These are phyloP conservation scores for Baudoinia panamericana DNA, from an alignment of 495 filamentous ascomycete species.

Conservation along the genomic window DNA sequence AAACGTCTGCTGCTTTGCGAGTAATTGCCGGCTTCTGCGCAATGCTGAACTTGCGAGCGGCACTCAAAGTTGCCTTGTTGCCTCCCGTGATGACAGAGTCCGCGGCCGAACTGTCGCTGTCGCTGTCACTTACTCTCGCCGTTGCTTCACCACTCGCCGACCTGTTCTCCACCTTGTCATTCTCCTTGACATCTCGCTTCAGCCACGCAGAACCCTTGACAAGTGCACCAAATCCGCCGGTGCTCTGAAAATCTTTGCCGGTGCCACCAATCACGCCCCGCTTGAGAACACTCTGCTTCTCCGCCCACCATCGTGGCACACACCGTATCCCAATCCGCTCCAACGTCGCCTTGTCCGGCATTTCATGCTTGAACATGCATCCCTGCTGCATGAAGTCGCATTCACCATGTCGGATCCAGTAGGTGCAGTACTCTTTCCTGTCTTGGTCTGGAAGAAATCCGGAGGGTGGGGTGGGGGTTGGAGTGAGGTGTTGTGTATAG, in stretches of 20 bases:
- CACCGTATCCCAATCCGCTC: slow-evolving; percentile 46
- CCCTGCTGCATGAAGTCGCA: slow-evolving; percentile 78
- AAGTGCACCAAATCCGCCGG: neutral
- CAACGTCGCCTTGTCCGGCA: slow-evolving; percentile 56
- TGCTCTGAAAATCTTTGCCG: neutral
- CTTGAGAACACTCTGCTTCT: slow-evolving; percentile 26
- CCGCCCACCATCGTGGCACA: slow-evolving; percentile 45
- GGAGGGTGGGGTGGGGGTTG: slow-evolving; percentile 20
- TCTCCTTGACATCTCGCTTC: slow-evolving; percentile 7
- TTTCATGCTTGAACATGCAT: slow-evolving; percentile 77
- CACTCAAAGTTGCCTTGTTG: no score
- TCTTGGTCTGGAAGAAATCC: slow-evolving; percentile 22
- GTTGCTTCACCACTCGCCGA: neutral
- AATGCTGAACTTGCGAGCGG: no score
- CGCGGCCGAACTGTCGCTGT: no score
- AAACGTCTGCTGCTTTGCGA: neutral
- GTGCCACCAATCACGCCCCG: neutral
- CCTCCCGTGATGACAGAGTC: no score
- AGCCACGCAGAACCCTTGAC: slow-evolving; percentile 3
- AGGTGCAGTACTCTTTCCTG: slow-evolving; percentile 70
- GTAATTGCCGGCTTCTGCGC: no score
- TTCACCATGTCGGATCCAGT: slow-evolving; percentile 72
- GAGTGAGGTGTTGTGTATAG: slow-evolving; percentile 1
- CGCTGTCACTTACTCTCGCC: neutral
- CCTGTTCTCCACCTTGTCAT: neutral